These are phyloP conservation scores for Candida koratica DNA, from an alignment of 805 yeast species.

Conservation along the genomic window DNA sequence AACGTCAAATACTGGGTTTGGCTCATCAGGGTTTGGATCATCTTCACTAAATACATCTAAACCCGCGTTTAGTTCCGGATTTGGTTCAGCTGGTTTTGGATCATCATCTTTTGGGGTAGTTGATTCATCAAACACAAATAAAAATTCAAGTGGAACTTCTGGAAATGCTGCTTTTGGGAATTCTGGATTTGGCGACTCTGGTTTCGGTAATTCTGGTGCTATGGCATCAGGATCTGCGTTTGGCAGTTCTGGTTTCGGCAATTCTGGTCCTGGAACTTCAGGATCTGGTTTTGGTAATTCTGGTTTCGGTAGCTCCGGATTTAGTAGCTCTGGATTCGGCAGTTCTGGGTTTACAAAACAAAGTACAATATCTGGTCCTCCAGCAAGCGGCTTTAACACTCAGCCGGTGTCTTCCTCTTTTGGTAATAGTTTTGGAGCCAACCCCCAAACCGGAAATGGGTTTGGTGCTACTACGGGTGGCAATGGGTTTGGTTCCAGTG, in stretches of 20 bases:
- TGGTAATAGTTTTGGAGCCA: conserved; percentile 1
- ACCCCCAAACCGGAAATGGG: background rate
- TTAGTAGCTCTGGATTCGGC: conserved; percentile 1
- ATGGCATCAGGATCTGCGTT: too few relatives aligned
- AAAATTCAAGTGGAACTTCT: conserved; percentile 1
- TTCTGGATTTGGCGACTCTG: conserved; percentile 7
- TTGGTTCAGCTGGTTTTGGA: conserved; percentile 14
- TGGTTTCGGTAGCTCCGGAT: conserved; percentile 2
- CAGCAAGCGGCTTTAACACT: too few relatives aligned
- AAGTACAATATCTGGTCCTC: too few relatives aligned
- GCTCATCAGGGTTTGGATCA: conserved; percentile 1
- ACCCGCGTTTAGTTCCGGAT: too few relatives aligned
- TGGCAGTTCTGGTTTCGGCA: conserved; percentile 4
- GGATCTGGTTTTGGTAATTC: conserved; percentile 4
- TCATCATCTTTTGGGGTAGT: conserved; percentile 9
- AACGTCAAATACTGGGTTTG: conserved; percentile 3
- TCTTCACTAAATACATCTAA: too few relatives aligned
- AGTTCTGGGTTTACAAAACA: too few relatives aligned
- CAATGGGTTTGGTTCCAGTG: conserved; percentile 9
- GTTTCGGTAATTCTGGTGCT: conserved; percentile 2
- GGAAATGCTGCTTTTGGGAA: conserved; percentile 5
- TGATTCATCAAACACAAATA: conserved; percentile 11
- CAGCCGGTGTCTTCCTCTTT: background rate
- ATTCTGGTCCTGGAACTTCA: conserved; percentile 2
- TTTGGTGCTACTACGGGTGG: conserved; percentile 15